phyloP scores from a whole-genome alignment of 108 stramenopile genomes.

The Cyclotella sp. region DNA sequence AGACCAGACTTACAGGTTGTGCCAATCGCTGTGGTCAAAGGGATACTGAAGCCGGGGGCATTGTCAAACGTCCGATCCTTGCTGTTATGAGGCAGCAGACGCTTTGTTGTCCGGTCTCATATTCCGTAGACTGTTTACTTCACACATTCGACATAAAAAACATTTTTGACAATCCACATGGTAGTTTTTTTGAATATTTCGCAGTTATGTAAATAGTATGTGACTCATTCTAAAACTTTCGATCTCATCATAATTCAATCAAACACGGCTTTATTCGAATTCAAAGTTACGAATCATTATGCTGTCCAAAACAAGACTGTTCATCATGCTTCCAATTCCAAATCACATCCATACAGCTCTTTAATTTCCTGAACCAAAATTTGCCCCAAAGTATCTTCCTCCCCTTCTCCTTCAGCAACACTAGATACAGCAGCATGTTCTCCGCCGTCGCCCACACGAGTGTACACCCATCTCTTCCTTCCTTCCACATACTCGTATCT shows the following conservation, averaged over 20 bases:
- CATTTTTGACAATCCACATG: background rate
- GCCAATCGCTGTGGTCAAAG: constrained; percentile 40
- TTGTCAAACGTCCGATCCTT: constrained; percentile 42
- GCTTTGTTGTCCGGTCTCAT: background rate
- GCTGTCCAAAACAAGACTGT: too few relatives aligned
- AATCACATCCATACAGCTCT: constrained; percentile 56
- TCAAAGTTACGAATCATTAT: too few relatives aligned
- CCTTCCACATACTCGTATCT: constrained; percentile 86
- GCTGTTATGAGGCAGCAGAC: background rate
- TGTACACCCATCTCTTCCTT: constrained; percentile 72
- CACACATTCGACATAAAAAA: too few relatives aligned
- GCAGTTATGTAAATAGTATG: too few relatives aligned
- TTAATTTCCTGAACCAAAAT: constrained; percentile 65
- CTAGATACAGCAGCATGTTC: background rate
- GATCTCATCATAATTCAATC: too few relatives aligned
- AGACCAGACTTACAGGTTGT: constrained; percentile 47
- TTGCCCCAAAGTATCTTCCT: constrained; percentile 52
- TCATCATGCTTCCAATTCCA: constrained; percentile 52
- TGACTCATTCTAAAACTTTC: too few relatives aligned
- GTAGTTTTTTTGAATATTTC: too few relatives aligned
- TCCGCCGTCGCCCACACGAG: constrained; percentile 57
- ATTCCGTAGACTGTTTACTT: too few relatives aligned
- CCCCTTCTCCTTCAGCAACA: constrained; percentile 5
- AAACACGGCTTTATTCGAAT: background rate
- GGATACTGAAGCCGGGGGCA: constrained; percentile 40